Conservation (phyloP, 495 filamentous ascomycete species). For the Aspergillus mulundensis region DNA sequence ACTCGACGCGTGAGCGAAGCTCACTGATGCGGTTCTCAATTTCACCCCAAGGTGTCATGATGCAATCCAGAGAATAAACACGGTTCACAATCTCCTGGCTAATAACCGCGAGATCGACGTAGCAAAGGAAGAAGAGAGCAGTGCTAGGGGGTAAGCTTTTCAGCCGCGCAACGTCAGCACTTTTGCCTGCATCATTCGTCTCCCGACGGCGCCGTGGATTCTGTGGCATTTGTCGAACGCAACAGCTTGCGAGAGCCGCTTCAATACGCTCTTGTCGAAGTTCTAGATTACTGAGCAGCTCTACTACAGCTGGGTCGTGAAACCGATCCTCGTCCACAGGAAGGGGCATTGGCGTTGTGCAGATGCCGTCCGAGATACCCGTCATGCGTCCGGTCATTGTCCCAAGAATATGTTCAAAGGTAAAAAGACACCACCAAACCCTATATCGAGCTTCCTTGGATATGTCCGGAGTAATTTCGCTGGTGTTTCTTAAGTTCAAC, state of each 20-base stretch:
- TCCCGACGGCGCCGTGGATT: slow-evolving; percentile 33
- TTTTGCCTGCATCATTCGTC: slow-evolving; percentile 18
- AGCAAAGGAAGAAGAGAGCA: slow-evolving; percentile 47
- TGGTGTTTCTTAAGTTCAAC: slow-evolving; percentile 60
- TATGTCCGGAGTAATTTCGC: slow-evolving; percentile 41
- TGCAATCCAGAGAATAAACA: slow-evolving; percentile 56
- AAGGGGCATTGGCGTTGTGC: slow-evolving; percentile 56
- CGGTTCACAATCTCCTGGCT: slow-evolving; percentile 51
- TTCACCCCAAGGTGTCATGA: slow-evolving; percentile 53
- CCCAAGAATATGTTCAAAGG: slow-evolving; percentile 55
- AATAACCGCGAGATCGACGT: slow-evolving; percentile 49
- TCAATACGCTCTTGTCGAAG: slow-evolving; percentile 39
- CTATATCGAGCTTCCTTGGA: slow-evolving; percentile 62
- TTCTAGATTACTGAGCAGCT: slow-evolving; percentile 29
- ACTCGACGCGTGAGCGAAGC: slow-evolving; percentile 47
- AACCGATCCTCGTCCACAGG: slow-evolving; percentile 53
- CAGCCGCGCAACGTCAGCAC: slow-evolving; percentile 26
- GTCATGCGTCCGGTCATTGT: slow-evolving; percentile 65
- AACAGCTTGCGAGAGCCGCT: slow-evolving; percentile 31
- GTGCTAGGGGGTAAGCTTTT: slow-evolving; percentile 31
- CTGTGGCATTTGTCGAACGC: slow-evolving; percentile 35
- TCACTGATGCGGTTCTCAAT: slow-evolving; percentile 55
- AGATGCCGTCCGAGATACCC: slow-evolving; percentile 54
- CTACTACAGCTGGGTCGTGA: slow-evolving; percentile 27
- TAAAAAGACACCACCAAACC: slow-evolving; percentile 64